A percentile compares a stretch with the other conserved stretches of the same genome.
These are phyloP conservation scores for Hibiscus trionum DNA, from an alignment of 345 rosid genomes.

Conservation along the genomic window DNA sequence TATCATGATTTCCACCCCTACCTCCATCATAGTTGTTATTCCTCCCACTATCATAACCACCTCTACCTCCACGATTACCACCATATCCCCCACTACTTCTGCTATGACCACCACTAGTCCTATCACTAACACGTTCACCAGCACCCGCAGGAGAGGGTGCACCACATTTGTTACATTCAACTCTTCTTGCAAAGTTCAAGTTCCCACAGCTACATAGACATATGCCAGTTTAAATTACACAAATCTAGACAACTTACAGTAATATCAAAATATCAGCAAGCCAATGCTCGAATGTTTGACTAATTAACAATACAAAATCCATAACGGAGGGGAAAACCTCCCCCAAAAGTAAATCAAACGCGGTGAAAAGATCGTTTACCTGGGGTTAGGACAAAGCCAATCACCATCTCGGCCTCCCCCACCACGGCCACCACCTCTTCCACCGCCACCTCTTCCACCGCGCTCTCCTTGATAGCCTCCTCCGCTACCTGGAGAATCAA, in stretches of 20 bases:
- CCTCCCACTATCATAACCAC: conserved; percentile 51
- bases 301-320: background rate
- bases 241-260: background rate
- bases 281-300: background rate
- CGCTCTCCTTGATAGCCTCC: conserved; percentile 66
- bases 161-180: conserved; percentile 95
- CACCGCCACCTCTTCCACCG: conserved; percentile 59
- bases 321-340: background rate
- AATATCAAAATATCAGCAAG: background rate
- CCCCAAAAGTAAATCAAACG: background rate
- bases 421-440: conserved; percentile 51
- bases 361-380: conserved; percentile 30
- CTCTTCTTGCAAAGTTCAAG: conserved; percentile 88
- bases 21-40: conserved; percentile 40
- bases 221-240: conserved; percentile 23
- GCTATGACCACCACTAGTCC: conserved; percentile 32
- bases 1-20: conserved; percentile 42
- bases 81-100: conserved; percentile 63
- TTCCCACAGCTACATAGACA: conserved; percentile 84
- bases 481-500: conserved; percentile 24
- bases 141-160: conserved; percentile 67
- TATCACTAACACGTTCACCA: conserved; percentile 31
- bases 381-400: conserved; percentile 88
- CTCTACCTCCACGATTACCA: conserved; percentile 40
- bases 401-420: conserved; percentile 92